A percentile compares a stretch with the other conserved stretches of the same genome.
Conservation (phyloP, 2,329 filamentous ascomycete genomes). For the Penicillium sp. region DNA sequence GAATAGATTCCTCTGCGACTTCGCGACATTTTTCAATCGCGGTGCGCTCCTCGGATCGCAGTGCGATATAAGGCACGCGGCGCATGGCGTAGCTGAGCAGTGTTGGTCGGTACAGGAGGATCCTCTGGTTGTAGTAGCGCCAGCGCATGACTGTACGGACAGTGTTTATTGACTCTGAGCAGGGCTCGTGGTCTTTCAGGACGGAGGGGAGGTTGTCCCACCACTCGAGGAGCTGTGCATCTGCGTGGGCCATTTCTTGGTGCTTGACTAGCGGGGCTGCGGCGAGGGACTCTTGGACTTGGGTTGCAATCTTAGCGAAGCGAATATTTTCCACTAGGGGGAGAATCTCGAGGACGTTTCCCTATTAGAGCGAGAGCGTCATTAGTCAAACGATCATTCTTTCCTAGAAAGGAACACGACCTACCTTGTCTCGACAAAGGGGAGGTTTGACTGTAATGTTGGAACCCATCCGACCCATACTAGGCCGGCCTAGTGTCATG, state of each 20-base stretch:
- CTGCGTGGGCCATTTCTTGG: slow-evolving; percentile 65
- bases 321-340: slow-evolving; percentile 74
- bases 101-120: slow-evolving; percentile 72
- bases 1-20: slow-evolving; percentile 68
- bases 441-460: slow-evolving; percentile 67
- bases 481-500: slow-evolving; percentile 69
- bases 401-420: slow-evolving; percentile 32
- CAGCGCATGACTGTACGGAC: slow-evolving; percentile 76
- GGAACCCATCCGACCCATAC: slow-evolving; percentile 65
- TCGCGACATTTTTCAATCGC: slow-evolving; percentile 68
- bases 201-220: slow-evolving; percentile 68
- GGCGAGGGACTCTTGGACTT: slow-evolving; percentile 73
- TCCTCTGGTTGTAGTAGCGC: slow-evolving; percentile 75
- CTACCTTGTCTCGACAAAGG: slow-evolving; percentile 48
- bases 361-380: slow-evolving; percentile 32
- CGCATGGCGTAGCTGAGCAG: slow-evolving; percentile 64
- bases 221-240: slow-evolving; percentile 70
- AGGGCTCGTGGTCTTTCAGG: slow-evolving; percentile 63
- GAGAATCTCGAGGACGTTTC: slow-evolving; percentile 64
- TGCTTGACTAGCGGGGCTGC: slow-evolving; percentile 66
- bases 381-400: slow-evolving; percentile 20
- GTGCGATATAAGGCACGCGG: slow-evolving; percentile 52
- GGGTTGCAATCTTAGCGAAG: slow-evolving; percentile 76
- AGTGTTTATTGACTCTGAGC: slow-evolving; percentile 68
- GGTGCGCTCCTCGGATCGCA: slow-evolving; percentile 62